Evolutionary conservation across 345 rosid species (phyloP).

Genomic region (Aurinia saxatilis): DNA sequence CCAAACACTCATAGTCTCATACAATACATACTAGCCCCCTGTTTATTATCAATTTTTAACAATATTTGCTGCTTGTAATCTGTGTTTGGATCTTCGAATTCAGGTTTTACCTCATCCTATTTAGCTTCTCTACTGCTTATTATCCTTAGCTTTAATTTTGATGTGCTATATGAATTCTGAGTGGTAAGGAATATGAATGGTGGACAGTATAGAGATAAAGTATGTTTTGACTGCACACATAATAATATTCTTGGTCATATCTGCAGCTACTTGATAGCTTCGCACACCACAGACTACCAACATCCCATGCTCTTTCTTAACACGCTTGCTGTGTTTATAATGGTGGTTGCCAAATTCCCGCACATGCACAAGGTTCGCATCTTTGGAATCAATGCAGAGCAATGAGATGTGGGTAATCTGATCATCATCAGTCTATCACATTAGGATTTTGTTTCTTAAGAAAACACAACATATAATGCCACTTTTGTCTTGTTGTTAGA

Average conservation of each 20-base stretch:
- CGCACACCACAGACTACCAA: conserved; percentile 66
- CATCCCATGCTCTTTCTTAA: conserved; percentile 64
- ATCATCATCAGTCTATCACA: neutral
- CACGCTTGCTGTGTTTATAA: conserved; percentile 53
- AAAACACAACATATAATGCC: neutral
- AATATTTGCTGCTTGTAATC: too few species aligned
- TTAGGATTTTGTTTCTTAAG: too few species aligned
- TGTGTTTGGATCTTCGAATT: too few species aligned
- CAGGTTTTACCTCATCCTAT: too few species aligned
- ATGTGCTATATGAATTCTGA: too few species aligned
- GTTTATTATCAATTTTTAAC: too few species aligned
- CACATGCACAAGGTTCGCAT: conserved; percentile 81
- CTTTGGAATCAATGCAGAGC: conserved; percentile 53
- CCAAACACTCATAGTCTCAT: too few species aligned
- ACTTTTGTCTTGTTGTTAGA: neutral
- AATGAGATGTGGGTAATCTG: neutral
- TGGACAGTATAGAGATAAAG: neutral
- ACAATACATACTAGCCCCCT: too few species aligned
- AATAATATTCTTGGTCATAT: neutral
- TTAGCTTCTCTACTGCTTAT: too few species aligned
- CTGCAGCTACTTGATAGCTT: conserved; percentile 63
- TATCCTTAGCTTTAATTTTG: too few species aligned
- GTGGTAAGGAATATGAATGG: too few species aligned
- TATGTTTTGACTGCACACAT: neutral
- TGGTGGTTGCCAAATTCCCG: conserved; percentile 67